Base-by-base conservation (phyloP, 1,284 basidiomycete species). In the Cystobasidium slooffiae region DNA sequence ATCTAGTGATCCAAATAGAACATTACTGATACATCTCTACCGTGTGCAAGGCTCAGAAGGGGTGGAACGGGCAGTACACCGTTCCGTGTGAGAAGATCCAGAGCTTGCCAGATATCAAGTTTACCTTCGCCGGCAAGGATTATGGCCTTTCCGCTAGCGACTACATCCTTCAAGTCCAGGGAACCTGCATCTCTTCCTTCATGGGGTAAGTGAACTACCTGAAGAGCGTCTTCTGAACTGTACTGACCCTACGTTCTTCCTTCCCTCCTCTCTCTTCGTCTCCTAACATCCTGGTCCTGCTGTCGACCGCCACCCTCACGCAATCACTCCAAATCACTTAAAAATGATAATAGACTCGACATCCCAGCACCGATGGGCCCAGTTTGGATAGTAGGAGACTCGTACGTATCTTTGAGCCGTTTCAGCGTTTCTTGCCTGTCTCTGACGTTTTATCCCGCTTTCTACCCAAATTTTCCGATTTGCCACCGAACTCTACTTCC, bases 181-280 rank as follows among this genome's bases (percentile, higher is more conserved):
- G 93, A 53, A 93, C 92, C 46, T 99, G 97, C 83, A 91, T 99
- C 78, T 97, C 93, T 39, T 86, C 94, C 20, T 99, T 99, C 87
- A 93, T 89, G 69, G 93, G 94, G 97, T 82, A 91, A 68, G 63
- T 64, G 70, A 37, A 20, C 3, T 49, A 6, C 41, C n/a, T 31
- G n/a, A 22, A 18, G 41, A 24, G 14, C 47, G 43, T 62, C 12
- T 7, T 8, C 16, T 8, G 9, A 24, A 43, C 43, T 16, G 20
- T 43, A n/a, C 46, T 24, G 22, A 37, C 67, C 53, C 37, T 24
- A 22, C 44, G 76, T 8, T 46, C 12, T 12, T 20, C 16, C 18
- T 56, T 39, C 43, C 47, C 52, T 39, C n/a, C 7, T 20, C 53
- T 55, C 37, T 7, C 10, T 55, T 3, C 22, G 16, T 41, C 18